Evolutionary conservation across 257 asterid species (phyloP).

Genomic region (Nicotiana tomentosiformis): DNA sequence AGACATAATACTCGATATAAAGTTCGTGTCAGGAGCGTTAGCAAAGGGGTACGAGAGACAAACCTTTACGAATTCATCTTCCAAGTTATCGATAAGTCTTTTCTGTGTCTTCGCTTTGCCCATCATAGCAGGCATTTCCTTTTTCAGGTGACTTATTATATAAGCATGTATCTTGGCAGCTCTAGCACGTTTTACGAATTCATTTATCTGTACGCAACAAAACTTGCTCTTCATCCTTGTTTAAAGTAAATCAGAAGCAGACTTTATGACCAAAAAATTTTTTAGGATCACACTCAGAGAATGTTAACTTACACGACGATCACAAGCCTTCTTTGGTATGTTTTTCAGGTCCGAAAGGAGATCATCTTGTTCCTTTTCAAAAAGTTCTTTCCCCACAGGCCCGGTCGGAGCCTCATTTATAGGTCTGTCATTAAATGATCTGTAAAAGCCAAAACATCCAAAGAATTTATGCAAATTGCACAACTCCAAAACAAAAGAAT

Average conservation of each 20-base stretch:
- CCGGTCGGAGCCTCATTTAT: slow-evolving; percentile 60
- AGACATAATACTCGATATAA: neutral
- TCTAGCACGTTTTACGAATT: slow-evolving; percentile 92
- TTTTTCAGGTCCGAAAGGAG: slow-evolving; percentile 70
- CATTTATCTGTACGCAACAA: slow-evolving; percentile 60
- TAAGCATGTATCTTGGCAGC: slow-evolving; percentile 93
- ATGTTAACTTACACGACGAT: slow-evolving; percentile 67
- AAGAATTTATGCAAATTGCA: neutral
- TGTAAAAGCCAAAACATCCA: slow-evolving; percentile 13
- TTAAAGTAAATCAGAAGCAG: neutral
- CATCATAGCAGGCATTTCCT: slow-evolving; percentile 97
- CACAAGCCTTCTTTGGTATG: slow-evolving; percentile 93
- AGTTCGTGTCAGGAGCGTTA: neutral
- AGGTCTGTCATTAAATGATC: slow-evolving; percentile 90
- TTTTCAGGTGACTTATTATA: slow-evolving; percentile 75
- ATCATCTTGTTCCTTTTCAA: slow-evolving; percentile 92
- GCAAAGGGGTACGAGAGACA: neutral
- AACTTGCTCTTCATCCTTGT: neutral
- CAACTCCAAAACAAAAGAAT: neutral
- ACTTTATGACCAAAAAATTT: neutral
- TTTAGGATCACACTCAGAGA: neutral
- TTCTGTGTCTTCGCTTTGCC: slow-evolving; percentile 93
- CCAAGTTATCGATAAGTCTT: slow-evolving; percentile 69
- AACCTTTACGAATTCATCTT: slow-evolving; percentile 82
- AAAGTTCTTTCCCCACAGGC: slow-evolving; percentile 78